phyloP scores from a whole-genome alignment of 805 yeast genomes.

The Ogataea methylovora region DNA sequence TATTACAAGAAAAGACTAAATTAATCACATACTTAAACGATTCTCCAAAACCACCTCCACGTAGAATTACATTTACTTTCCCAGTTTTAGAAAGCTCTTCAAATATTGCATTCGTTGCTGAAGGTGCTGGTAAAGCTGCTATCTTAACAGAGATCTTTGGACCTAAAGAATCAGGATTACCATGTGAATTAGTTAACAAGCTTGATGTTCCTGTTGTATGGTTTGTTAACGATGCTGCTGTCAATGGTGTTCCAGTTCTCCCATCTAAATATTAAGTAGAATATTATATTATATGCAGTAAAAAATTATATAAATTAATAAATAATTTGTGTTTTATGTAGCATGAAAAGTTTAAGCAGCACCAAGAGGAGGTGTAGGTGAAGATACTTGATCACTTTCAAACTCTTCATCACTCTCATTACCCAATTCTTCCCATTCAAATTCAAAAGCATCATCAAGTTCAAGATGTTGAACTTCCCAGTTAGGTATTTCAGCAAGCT shows the following conservation, averaged over 20 bases:
- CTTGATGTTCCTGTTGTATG: slow-evolving; percentile 51
- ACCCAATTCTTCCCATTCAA: slow-evolving; percentile 13
- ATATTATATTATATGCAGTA: background rate
- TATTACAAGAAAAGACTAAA: slow-evolving; percentile 46
- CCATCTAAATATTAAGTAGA: slow-evolving; percentile 8
- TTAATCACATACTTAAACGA: slow-evolving; percentile 62
- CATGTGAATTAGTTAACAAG: slow-evolving; percentile 69
- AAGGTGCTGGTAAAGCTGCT: slow-evolving; percentile 77
- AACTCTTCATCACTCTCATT: background rate
- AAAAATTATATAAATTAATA: background rate
- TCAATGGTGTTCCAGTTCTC: slow-evolving; percentile 43
- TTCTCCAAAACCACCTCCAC: slow-evolving; percentile 91
- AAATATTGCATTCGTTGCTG: slow-evolving; percentile 74
- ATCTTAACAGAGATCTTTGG: slow-evolving; percentile 66
- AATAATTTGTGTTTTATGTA: too few relatives aligned
- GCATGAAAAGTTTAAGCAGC: too few relatives aligned
- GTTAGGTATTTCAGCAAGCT: slow-evolving; percentile 3
- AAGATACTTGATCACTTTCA: background rate
- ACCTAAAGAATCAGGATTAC: slow-evolving; percentile 37
- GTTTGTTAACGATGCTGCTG: slow-evolving; percentile 81
- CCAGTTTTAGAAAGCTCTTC: slow-evolving; percentile 55
- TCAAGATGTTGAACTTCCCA: slow-evolving; percentile 24
- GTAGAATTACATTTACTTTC: slow-evolving; percentile 84
- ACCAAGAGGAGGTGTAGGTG: too few relatives aligned
- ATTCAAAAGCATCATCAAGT: slow-evolving; percentile 17